These are phyloP conservation scores for Tulasnella sp. DNA, from an alignment of 768 basidiomycete genomes.

Conservation along the genomic window DNA sequence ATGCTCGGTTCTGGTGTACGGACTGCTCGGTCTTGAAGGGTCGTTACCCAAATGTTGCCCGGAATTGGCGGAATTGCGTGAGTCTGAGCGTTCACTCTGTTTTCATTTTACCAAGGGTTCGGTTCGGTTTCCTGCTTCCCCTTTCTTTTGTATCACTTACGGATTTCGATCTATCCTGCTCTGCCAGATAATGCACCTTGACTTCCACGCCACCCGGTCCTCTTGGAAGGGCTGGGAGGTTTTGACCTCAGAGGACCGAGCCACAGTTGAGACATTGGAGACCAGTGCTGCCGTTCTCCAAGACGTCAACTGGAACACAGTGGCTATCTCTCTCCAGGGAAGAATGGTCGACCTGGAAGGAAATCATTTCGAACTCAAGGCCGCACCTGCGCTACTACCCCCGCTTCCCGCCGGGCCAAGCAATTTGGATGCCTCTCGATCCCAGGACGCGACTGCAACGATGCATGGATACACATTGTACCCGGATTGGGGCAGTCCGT, in stretches of 20 bases:
- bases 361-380: background rate
- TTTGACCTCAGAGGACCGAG: background rate
- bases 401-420: too few relatives aligned
- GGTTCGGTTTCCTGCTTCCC: too few relatives aligned
- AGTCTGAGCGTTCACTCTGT: background rate
- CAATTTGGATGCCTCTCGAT: too few relatives aligned
- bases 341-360: background rate
- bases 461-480: too few relatives aligned
- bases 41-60: too few relatives aligned
- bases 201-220: background rate
- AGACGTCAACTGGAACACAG: background rate
- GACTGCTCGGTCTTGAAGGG: background rate
- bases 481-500: too few relatives aligned
- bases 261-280: background rate
- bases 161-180: background rate
- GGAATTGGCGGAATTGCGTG: background rate
- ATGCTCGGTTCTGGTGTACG: constrained; percentile 9
- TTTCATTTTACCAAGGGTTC: too few relatives aligned
- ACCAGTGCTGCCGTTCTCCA: background rate
- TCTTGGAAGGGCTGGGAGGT: background rate
- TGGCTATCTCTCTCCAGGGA: background rate
- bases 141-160: too few relatives aligned
- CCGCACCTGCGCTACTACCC: too few relatives aligned
- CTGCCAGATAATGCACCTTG: background rate
- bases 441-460: too few relatives aligned